Evolutionary conservation across 73 alveolate genomes (phyloP).

Genomic region (Symbiodinium pilosum): DNA sequence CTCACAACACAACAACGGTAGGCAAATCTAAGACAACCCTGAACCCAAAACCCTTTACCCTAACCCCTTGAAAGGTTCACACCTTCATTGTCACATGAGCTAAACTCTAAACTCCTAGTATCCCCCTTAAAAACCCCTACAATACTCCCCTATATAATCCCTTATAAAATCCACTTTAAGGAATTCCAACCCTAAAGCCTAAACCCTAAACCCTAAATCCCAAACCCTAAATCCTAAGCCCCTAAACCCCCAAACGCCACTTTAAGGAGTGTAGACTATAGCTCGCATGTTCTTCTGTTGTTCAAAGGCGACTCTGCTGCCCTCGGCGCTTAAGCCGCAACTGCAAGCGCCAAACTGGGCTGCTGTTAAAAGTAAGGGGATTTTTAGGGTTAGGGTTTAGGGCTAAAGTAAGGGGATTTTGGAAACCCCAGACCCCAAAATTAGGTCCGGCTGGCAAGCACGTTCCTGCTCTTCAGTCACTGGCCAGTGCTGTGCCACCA

Average conservation of each 20-base stretch:
- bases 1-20: not conserved
- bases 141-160: no score
- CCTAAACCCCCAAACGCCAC: constrained; percentile 59
- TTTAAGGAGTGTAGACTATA: constrained; percentile 9
- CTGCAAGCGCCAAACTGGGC: not conserved
- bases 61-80: not conserved
- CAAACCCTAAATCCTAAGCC: not conserved
- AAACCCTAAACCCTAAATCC: not conserved
- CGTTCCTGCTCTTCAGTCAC: no score
- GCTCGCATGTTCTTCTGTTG: no score
- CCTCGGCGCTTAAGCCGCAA: not conserved
- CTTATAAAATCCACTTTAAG: not conserved
- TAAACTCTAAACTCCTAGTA: not conserved
- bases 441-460: not conserved
- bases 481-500: no score
- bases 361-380: not conserved
- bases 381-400: not conserved
- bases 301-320: no score
- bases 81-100: no score
- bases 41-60: not conserved
- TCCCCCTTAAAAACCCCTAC: no score
- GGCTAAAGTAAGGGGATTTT: not conserved
- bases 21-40: not conserved
- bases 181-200: not conserved
- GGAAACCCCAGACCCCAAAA: not conserved